Evolutionary conservation across 352 stramenopile species (phyloP), one percentile per base, ranked within the genome.

Genomic region (Phytophthora agathidicida): DNA sequence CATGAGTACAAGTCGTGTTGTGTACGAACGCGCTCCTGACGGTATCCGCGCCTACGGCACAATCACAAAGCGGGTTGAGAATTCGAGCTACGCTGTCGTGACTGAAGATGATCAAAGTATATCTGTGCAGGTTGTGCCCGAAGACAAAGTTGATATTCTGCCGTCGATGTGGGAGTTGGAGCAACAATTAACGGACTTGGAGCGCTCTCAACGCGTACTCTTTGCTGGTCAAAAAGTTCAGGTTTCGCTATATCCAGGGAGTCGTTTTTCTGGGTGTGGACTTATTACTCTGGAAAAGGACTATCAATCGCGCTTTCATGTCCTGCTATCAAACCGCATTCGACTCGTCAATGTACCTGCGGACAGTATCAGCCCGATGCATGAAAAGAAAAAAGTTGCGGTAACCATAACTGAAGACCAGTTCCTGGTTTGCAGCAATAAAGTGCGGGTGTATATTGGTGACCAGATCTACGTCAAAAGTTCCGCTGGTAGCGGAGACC

Each of bases 381-480:
- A 51, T 3, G 78, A 87, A 47, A 90, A 86, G 63, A 86, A 88
- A 36, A 83, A 74, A 36, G 54, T 69, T 14, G 57, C 67, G 7
- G 74, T 75, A 17, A 61, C 53, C 13, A 92, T 92, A 44, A 89
- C 78, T 1, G 83, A 92, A 35, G 80, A 92, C 30, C 83, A 89
- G 42, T 92, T 78, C 32, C 63, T 92, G 17, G 33, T 88, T 5
- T 90, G 83, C 49, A 66, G 44, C 38, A 70, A 67, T 43, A 89
- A 90, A 53, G 46, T 68, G 1, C 88, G 86, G 42, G 80, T 90
- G 9, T 80, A 85, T 62, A 90, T 92, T 23, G 83, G 83, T n/a
- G 83, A 92, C 41, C 83, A 90, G 50, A 79, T 92, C 9, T 78
- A 82, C 27, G 83, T 90, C 45, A 78, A 83, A 37, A 89, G 76